A percentile compares a stretch with the other conserved stretches of the same genome.
phyloP scores from a whole-genome alignment of 441 rosid species.

The Populus hybrid region DNA sequence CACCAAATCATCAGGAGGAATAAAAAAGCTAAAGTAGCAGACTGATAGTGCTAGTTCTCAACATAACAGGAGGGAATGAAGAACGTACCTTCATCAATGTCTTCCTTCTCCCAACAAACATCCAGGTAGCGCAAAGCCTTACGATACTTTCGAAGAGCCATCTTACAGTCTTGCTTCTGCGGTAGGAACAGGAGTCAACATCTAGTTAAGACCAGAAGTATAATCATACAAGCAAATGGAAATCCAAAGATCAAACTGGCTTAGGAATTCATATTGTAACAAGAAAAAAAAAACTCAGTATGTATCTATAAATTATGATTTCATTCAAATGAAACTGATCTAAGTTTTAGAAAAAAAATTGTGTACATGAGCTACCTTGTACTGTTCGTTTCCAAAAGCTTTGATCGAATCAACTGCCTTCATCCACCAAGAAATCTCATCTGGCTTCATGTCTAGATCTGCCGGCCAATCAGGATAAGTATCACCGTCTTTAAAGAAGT shows the following conservation, averaged over 20 bases:
- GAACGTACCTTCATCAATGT: slow-evolving; percentile 64
- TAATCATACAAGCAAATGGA: background rate
- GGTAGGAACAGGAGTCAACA: background rate
- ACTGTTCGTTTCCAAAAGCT: slow-evolving; percentile 62
- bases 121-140: slow-evolving; percentile 81
- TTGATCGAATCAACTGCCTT: slow-evolving; percentile 65
- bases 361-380: slow-evolving; percentile 42
- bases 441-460: slow-evolving; percentile 58
- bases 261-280: background rate
- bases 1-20: background rate
- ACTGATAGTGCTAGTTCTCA: background rate
- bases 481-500: slow-evolving; percentile 83
- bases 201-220: background rate
- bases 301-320: background rate
- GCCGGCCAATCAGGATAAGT: slow-evolving; percentile 74
- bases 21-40: background rate
- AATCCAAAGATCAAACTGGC: background rate
- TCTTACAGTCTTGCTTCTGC: slow-evolving; percentile 78
- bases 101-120: slow-evolving; percentile 90
- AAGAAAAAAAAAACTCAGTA: background rate
- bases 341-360: background rate
- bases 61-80: background rate
- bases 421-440: slow-evolving; percentile 81
- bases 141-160: slow-evolving; percentile 76
- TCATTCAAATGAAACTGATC: background rate